phyloP scores from a whole-genome alignment of 208 protist genomes.

The Angomonas deanei region DNA sequence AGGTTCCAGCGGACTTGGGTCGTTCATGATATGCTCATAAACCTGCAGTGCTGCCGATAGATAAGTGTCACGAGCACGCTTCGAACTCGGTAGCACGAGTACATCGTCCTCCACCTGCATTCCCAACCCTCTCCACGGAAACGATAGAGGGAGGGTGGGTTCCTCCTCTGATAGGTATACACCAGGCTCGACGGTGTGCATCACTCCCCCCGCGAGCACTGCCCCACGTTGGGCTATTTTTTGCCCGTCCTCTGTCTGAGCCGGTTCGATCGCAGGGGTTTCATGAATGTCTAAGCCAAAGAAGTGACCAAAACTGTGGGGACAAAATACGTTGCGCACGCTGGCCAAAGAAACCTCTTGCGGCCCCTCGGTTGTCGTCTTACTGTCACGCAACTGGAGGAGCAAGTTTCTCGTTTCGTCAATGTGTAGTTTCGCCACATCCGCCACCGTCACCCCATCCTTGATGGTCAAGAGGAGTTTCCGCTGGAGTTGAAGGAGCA shows the following conservation, averaged over 20 bases:
- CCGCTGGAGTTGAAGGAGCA: conserved; percentile 36
- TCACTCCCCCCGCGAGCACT: conserved; percentile 22
- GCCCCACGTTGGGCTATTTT: neutral
- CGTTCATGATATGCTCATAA: neutral
- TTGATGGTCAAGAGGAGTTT: conserved; percentile 20
- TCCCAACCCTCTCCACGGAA: conserved; percentile 25
- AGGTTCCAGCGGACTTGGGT: neutral
- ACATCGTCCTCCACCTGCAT: conserved; percentile 61
- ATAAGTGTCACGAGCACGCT: conserved; percentile 2
- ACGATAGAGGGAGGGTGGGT: conserved; percentile 6
- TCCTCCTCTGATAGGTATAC: conserved; percentile 37
- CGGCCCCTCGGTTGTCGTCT: neutral
- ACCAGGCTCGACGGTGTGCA: conserved; percentile 66
- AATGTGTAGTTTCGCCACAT: conserved; percentile 26
- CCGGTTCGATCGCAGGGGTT: neutral
- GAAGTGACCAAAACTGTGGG: conserved; percentile 49
- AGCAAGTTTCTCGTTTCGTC: conserved; percentile 20
- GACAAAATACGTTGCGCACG: conserved; percentile 45
- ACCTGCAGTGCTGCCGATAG: neutral
- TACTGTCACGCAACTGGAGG: conserved; percentile 15
- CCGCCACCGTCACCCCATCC: conserved; percentile 15
- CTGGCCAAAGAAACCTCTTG: conserved; percentile 8
- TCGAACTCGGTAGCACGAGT: conserved; percentile 30
- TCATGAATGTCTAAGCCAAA: conserved; percentile 64
- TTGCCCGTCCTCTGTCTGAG: neutral